Evolutionary conservation across 2,329 filamentous ascomycete genomes (phyloP), one percentile per base, ranked within the genome.

Genomic region (Atkinsonella hypoxylon): DNA sequence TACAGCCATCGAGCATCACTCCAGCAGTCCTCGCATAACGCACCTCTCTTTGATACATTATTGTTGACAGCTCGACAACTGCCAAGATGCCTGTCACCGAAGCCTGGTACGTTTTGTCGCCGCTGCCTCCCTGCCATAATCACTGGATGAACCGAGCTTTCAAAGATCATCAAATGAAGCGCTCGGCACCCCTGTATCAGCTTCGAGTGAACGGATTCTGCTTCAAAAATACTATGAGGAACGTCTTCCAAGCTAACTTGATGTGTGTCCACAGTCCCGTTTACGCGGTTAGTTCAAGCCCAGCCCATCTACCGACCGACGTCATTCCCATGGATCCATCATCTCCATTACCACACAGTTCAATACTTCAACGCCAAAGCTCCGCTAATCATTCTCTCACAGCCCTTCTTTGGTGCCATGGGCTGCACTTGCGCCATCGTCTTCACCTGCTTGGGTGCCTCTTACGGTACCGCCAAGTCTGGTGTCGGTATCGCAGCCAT

Each of bases 391-490:
- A 13, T 52, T 54, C n/a, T 53, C n/a, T 44, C 55, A 47, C 64
- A 81, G 78, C 77, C 90, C 74, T 96, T 96, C 78, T 96, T 96
- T 67, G 89, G 90, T 76, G 89, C 89, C 70, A 93, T 96, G 86
- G 90, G 90, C 71, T 96, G 90, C 81, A 93, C 89, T 85, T 64
- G 86, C 82, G 89, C 89, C 72, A 95, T 95, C 67, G 87, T 95
- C 67, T 95, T 95, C 79, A 95, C 89, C 70, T 95, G 89, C 74
- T 84, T 95, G 63, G 89, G 93, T 70, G 93, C 93, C 66, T 89
- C 93, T 61, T 98, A 97, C 75, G 93, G 93, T 73, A 98, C 93
- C 62, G 93, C 93, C 69, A 98, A 98, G 82, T 94, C 93, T 66
- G 93, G 93, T 77, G 93, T 97, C 62, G 93, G 93, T 81, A 95